Conservation (phyloP, 768 basidiomycete species). For the Postia placenta region DNA sequence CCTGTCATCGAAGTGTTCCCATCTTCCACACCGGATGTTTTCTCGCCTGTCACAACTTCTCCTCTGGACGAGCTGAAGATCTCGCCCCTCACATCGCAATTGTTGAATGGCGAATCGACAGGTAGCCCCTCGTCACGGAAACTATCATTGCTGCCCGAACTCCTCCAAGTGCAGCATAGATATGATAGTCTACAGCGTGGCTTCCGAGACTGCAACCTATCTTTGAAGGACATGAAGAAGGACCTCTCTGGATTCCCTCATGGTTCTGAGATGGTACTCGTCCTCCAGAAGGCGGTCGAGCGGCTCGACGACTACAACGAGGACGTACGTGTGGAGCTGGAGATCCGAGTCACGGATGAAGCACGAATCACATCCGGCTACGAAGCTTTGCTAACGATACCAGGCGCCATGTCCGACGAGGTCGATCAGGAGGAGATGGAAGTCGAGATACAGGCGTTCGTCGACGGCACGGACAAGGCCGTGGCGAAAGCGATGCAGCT, state of each 20-base stretch:
- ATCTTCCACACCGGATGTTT: neutral
- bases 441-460: constrained; percentile 47
- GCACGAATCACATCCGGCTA: constrained; percentile 59
- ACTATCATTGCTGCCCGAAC: constrained; percentile 14
- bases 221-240: constrained; percentile 52
- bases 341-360: constrained; percentile 73
- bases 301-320: constrained; percentile 71
- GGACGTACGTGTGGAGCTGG: constrained; percentile 77
- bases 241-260: constrained; percentile 22
- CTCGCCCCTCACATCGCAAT: neutral
- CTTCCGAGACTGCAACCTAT: constrained; percentile 65
- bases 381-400: constrained; percentile 57
- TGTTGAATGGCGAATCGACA: neutral
- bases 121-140: neutral
- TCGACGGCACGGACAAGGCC: constrained; percentile 44
- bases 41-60: neutral
- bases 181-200: constrained; percentile 57
- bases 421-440: constrained; percentile 35
- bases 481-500: constrained; percentile 40
- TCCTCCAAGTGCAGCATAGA: constrained; percentile 40
- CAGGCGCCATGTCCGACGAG: constrained; percentile 35
- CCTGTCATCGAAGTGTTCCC: too few relatives aligned
- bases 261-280: constrained; percentile 14
- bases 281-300: constrained; percentile 47
- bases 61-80: neutral